Evolutionary conservation across 2,329 filamentous ascomycete genomes (phyloP).

Genomic region (Aspergillus terreus): DNA sequence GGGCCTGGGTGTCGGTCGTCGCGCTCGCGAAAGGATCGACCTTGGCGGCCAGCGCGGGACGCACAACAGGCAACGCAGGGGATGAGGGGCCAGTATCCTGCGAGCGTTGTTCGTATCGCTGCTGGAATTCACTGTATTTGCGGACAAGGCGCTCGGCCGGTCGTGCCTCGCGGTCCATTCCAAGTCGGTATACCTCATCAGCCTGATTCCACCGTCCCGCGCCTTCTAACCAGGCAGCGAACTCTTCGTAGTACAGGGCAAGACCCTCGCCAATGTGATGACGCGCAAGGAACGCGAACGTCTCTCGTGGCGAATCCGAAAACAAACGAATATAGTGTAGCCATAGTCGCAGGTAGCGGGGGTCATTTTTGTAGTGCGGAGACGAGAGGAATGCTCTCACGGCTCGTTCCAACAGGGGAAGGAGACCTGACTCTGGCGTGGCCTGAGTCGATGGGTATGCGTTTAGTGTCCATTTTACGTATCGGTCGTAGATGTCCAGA

Average conservation of each 20-base stretch:
- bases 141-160: slow-evolving; percentile 76
- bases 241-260: slow-evolving; percentile 95
- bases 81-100: slow-evolving; percentile 69
- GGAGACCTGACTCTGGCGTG: slow-evolving; percentile 84
- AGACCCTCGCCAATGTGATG: slow-evolving; percentile 83
- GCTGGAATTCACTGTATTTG: slow-evolving; percentile 90
- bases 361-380: slow-evolving; percentile 89
- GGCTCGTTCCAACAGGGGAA: slow-evolving; percentile 83
- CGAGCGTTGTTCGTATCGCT: slow-evolving; percentile 66
- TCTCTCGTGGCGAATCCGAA: slow-evolving; percentile 87
- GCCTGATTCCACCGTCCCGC: slow-evolving; percentile 83
- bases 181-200: slow-evolving; percentile 87
- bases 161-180: slow-evolving; percentile 81
- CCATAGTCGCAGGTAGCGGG: slow-evolving; percentile 90
- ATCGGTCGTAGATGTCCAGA: slow-evolving; percentile 91
- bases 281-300: slow-evolving; percentile 84
- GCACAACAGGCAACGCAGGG: slow-evolving; percentile 77
- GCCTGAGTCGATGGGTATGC: slow-evolving; percentile 93
- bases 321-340: slow-evolving; percentile 91
- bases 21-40: slow-evolving; percentile 72
- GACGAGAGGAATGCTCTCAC: slow-evolving; percentile 86
- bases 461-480: slow-evolving; percentile 94
- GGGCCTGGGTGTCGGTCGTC: slow-evolving; percentile 63
- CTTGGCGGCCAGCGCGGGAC: slow-evolving; percentile 81
- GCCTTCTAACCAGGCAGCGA: slow-evolving; percentile 85